Evolutionary conservation across 352 stramenopile species (phyloP).

Genomic region (Phytophthora sp.): DNA sequence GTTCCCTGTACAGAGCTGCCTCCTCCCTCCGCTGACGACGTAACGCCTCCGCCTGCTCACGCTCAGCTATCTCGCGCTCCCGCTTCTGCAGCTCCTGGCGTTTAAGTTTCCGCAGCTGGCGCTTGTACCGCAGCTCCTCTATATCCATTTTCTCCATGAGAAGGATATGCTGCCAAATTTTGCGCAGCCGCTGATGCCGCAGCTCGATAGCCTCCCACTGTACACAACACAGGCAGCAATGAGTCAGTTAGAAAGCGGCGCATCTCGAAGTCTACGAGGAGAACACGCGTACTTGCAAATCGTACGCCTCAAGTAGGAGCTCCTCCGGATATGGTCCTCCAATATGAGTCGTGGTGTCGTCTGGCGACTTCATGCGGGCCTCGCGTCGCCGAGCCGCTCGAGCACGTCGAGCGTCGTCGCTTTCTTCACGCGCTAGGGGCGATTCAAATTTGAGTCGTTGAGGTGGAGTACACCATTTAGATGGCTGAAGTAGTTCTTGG

Average conservation of each 20-base stretch:
- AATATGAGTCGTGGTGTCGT: slow-evolving; percentile 15
- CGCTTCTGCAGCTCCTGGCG: slow-evolving; percentile 30
- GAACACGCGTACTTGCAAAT: slow-evolving; percentile 54
- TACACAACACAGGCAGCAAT: slow-evolving; percentile 1
- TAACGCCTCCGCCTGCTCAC: slow-evolving; percentile 25
- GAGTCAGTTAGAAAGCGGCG: background rate
- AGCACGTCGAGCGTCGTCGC: slow-evolving; percentile 1
- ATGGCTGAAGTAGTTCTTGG: slow-evolving; percentile 51
- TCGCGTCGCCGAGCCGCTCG: slow-evolving; percentile 1
- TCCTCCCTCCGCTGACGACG: slow-evolving; percentile 20
- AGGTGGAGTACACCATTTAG: slow-evolving; percentile 11
- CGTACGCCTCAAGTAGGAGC: slow-evolving; percentile 62
- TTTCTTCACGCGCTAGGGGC: background rate
- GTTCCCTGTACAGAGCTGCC: background rate
- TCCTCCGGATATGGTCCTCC: slow-evolving; percentile 48
- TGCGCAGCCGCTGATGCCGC: slow-evolving; percentile 54
- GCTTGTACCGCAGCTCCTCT: slow-evolving; percentile 53
- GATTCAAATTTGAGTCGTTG: slow-evolving; percentile 25
- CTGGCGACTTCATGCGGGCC: slow-evolving; percentile 34
- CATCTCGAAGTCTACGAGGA: background rate
- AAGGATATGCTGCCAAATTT: slow-evolving; percentile 59
- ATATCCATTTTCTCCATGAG: slow-evolving; percentile 59
- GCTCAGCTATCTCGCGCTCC: slow-evolving; percentile 7
- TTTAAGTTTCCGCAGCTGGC: slow-evolving; percentile 30
- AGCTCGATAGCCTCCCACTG: slow-evolving; percentile 76